These are phyloP conservation scores for Aureobasidium musti DNA, from an alignment of 2,329 filamentous ascomycete genomes.

Conservation along the genomic window DNA sequence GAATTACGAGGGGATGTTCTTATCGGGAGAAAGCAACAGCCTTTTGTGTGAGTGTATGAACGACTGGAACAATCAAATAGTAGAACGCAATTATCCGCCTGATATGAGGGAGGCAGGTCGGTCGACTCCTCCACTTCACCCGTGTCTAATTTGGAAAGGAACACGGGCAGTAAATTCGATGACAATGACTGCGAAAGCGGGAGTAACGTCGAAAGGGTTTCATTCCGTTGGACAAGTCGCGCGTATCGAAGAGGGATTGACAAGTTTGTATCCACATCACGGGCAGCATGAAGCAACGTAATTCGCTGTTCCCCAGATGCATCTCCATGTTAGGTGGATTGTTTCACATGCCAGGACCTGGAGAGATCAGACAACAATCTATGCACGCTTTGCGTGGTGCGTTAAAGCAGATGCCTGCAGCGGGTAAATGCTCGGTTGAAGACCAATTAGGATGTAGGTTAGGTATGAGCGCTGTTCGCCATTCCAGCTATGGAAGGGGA, in stretches of 20 bases:
- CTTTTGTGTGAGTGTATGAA: not conserved
- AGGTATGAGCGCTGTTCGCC: not conserved
- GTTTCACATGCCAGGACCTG: conserved; percentile 27
- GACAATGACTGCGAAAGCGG: not conserved
- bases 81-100: conserved; percentile 25
- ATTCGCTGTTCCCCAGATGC: conserved; percentile 22
- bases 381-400: not conserved
- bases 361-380: conserved; percentile 18
- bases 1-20: not conserved
- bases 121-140: conserved; percentile 5
- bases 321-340: conserved; percentile 6
- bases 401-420: not conserved
- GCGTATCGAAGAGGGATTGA: not conserved
- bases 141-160: conserved; percentile 10
- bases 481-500: conserved; percentile 9
- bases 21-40: not conserved
- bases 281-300: conserved; percentile 8
- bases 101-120: conserved; percentile 15
- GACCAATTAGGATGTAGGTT: conserved; percentile 18
- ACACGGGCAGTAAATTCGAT: not conserved
- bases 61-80: not conserved
- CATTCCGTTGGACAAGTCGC: conserved; percentile 10
- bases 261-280: not conserved
- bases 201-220: not conserved
- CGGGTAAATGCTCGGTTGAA: conserved; percentile 27